phyloP scores from a whole-genome alignment of 371 early-diverging fungal species.

The Mortierella sp. region DNA sequence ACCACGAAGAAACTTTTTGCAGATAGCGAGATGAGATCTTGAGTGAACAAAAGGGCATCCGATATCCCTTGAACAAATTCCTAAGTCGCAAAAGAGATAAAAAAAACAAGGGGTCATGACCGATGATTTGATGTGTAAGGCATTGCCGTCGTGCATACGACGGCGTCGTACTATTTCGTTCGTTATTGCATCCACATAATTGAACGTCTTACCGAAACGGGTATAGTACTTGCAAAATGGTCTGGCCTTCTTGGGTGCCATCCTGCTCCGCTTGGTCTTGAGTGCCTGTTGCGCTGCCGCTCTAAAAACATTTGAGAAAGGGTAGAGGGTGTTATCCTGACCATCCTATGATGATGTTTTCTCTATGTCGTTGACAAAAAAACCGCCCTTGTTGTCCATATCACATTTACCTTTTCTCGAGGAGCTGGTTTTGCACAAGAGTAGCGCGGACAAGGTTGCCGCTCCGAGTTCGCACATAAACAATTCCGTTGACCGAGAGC shows the following conservation, averaged over 20 bases:
- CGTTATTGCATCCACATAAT: background rate
- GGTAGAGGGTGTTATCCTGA: conserved; percentile 24
- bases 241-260: conserved; percentile 19
- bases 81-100: conserved; percentile 29
- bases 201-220: conserved; percentile 43
- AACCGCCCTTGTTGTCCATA: background rate
- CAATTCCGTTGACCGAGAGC: conserved; percentile 61
- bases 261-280: conserved; percentile 18
- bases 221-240: conserved; percentile 51
- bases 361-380: background rate
- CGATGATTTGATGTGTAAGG: conserved; percentile 6
- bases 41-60: conserved; percentile 66
- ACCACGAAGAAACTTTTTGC: conserved; percentile 66
- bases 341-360: background rate
- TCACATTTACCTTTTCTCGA: conserved; percentile 34
- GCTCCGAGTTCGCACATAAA: conserved; percentile 51
- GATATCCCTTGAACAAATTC: conserved; percentile 57
- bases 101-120: conserved; percentile 10
- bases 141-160: background rate
- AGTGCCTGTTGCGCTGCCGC: conserved; percentile 25
- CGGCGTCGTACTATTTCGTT: too few species aligned
- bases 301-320: conserved; percentile 5
- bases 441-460: conserved; percentile 63
- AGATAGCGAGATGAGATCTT: conserved; percentile 66
- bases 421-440: conserved; percentile 38